These are phyloP conservation scores for Penicillium crustosum DNA, from an alignment of 2,329 filamentous ascomycete genomes.

Conservation along the genomic window DNA sequence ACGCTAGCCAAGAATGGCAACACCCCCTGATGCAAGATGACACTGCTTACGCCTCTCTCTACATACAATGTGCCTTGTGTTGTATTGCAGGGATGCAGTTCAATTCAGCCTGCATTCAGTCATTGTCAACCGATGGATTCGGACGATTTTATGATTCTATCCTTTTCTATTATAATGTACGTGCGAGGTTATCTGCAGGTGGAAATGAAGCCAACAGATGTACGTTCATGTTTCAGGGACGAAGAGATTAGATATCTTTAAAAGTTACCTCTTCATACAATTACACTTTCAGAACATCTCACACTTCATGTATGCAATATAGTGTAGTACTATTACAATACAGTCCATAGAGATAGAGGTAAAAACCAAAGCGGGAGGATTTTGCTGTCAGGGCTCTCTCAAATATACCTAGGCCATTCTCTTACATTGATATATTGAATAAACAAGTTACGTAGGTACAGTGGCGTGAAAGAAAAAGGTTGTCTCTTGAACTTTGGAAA, in stretches of 20 bases:
- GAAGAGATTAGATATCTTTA: neutral
- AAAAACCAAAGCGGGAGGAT: neutral
- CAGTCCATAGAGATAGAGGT: neutral
- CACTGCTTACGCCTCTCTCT: neutral
- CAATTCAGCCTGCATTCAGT: neutral
- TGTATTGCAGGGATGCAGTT: neutral
- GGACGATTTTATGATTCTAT: neutral
- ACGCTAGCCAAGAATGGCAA: neutral
- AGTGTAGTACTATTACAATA: neutral
- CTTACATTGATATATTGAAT: neutral
- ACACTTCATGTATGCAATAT: neutral
- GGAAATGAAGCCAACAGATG: neutral
- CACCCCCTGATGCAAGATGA: neutral
- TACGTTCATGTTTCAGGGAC: too few species aligned
- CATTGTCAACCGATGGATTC: neutral
- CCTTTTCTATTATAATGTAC: too few species aligned
- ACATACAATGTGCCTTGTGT: neutral
- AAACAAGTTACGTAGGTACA: neutral
- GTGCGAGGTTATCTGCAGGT: neutral
- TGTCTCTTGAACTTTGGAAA: neutral
- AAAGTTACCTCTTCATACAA: neutral
- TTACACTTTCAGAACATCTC: neutral
- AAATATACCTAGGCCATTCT: neutral
- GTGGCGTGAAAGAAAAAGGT: neutral
- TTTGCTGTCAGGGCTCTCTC: too few species aligned